These are phyloP conservation scores for Physcia stellaris DNA, from an alignment of 495 filamentous ascomycete genomes.

Conservation along the genomic window DNA sequence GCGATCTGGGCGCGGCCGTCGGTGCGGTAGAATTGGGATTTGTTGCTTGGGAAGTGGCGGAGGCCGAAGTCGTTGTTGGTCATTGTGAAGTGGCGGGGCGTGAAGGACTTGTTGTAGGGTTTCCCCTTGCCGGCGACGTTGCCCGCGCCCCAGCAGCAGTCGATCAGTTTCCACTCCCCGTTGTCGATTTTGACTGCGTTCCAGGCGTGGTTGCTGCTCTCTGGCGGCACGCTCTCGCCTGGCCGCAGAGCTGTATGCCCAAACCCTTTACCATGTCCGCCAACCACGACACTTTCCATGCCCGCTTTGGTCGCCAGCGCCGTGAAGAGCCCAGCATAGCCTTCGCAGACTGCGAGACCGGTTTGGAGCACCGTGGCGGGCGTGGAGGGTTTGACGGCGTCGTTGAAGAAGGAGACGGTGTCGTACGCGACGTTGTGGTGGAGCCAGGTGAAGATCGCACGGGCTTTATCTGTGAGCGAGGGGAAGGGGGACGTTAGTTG, in stretches of 20 bases:
- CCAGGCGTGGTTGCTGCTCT: constrained; percentile 67
- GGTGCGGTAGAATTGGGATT: constrained; percentile 51
- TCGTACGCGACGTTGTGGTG: constrained; percentile 92
- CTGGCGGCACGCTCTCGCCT: constrained; percentile 44
- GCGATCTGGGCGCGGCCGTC: constrained; percentile 36
- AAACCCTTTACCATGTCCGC: constrained; percentile 80
- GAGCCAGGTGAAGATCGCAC: constrained; percentile 85
- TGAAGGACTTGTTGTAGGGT: constrained; percentile 55
- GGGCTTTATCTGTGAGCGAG: constrained; percentile 76
- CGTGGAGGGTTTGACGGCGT: constrained; percentile 49
- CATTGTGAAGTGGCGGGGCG: constrained; percentile 56
- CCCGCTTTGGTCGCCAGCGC: constrained; percentile 61
- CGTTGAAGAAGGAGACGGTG: constrained; percentile 57
- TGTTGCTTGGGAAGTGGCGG: constrained; percentile 62
- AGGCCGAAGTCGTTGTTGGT: constrained; percentile 71
- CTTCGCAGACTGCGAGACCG: constrained; percentile 80
- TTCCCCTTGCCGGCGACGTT: constrained; percentile 30
- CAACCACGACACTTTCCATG: constrained; percentile 52
- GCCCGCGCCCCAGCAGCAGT: constrained; percentile 89
- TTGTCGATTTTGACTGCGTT: constrained; percentile 79
- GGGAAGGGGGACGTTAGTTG: constrained; percentile 68
- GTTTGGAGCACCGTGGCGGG: constrained; percentile 51
- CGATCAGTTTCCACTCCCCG: constrained; percentile 82
- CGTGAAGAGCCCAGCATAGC: constrained; percentile 75
- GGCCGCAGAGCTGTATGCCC: constrained; percentile 44